Evolutionary conservation across 331 rosid genomes (phyloP), one percentile per base, ranked within the genome.

Genomic region (Malus hybrid): DNA sequence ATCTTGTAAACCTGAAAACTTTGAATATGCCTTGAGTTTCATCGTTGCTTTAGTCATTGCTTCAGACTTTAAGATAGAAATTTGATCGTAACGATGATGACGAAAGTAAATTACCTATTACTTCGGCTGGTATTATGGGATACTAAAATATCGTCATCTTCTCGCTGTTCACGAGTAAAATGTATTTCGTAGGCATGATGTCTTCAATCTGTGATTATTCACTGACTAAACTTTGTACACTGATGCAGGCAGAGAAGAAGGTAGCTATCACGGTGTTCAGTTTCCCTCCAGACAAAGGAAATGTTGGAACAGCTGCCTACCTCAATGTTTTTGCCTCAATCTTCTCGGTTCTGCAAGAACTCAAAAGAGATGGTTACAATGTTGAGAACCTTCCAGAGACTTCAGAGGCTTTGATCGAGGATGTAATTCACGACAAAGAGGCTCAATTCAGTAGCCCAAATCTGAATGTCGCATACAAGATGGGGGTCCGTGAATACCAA

Each of bases 241-340:
- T 78, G 72, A 53, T 79, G 78, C 93, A 95, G 97, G 87, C 77
- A 19, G 96, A 85, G 84, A 95, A 95, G 87, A 95, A 61, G 84
- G 73, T 92, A 50, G 99, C 99, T 20, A 90, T 95, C 73, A 95
- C 99, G 1, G 96, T 95, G 76, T 95, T 95, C 89, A 95, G 99
- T 78, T 95, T 92, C 88, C 99, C 99, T 32, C 99, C 99, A 29
- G 99, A 95, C 87, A 95, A 95, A 84, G 99, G 99, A 78, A 95
- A 95, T 79, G 96, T 95, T 11, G 99, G 99, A 83, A 91, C 92
- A 8, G 97, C 99, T 56, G 99, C 99, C 68, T 95, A 92, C 78
- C 91, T 95, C 34, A 95, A 95, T 69, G 99, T 95, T 75, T 95
- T 95, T 72, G 84, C 96, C 44, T 95, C 99, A 87, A 90, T 92